Evolutionary conservation across 2,329 filamentous ascomycete genomes (phyloP).

Genomic region (Cladosporium austrohemisphaericum): DNA sequence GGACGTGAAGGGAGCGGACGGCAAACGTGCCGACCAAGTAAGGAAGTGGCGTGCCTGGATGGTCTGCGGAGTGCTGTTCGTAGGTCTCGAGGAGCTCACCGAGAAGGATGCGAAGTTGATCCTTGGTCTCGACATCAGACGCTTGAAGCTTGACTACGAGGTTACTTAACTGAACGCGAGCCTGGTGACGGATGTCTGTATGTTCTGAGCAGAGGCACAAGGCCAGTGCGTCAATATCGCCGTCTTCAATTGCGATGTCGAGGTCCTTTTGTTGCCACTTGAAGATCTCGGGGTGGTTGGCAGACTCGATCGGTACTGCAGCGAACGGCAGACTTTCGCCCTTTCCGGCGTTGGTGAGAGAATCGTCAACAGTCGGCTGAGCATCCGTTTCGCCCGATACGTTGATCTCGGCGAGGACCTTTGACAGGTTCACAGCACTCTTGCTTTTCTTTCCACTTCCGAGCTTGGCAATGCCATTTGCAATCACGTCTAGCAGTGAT

Average conservation of each 20-base stretch:
- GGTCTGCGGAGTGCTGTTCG: constrained; percentile 43
- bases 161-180: constrained; percentile 65
- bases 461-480: neutral
- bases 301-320: constrained; percentile 38
- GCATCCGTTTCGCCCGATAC: neutral
- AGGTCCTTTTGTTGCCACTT: constrained; percentile 73
- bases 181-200: constrained; percentile 73
- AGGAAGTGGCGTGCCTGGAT: constrained; percentile 60
- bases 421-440: neutral
- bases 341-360: neutral
- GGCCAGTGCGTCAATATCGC: constrained; percentile 65
- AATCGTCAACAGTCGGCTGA: neutral
- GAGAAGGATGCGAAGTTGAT: constrained; percentile 74
- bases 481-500: neutral
- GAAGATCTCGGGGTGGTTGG: constrained; percentile 46
- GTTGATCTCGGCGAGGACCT: neutral
- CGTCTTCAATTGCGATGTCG: constrained; percentile 75
- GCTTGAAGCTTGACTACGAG: constrained; percentile 52
- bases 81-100: constrained; percentile 74
- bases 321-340: constrained; percentile 27
- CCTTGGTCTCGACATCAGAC: constrained; percentile 70
- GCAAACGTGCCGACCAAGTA: constrained; percentile 75
- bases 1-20: constrained; percentile 62
- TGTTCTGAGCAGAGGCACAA: constrained; percentile 73
- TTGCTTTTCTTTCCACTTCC: neutral